Base-by-base conservation (phyloP, 2,329 filamentous ascomycete species). In the Rasamsonia emersonii region DNA sequence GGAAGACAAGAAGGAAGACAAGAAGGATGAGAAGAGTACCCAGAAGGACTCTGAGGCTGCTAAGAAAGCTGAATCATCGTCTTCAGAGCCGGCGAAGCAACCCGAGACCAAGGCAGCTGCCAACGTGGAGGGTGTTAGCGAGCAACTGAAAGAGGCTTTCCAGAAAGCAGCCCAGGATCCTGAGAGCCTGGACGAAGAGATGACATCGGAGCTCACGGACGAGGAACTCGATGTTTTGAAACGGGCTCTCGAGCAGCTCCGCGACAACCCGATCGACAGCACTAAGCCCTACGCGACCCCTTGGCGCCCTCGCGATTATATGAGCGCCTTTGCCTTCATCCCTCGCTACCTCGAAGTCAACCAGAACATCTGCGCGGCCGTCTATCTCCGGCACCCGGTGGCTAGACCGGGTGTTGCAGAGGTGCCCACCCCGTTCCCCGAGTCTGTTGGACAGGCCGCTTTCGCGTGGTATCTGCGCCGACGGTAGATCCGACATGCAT, bases 311-410 rank as follows among this genome's bases (percentile, higher is more conserved):
- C 73, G 86, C 35, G 73, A 81, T 32, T 96, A 75, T 61, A 93
- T 98, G 83, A 71, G 75, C 31, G 79, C 88, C 1, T 98, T 98
- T 61, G 86, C 88, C 15, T 95, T 94, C 61, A 86, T 98, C 45
- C 91, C 91, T 8, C 71, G 83, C 33, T 98, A 96, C 59, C 75
- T 98, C 39, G 93, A 98, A 65, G 91, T 98, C 47, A 95, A 96
- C 68, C 91, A 93, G 60, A 93, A 88, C 53, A 82, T 96, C 49
- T 98, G 91, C 62, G 81, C 88, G 1, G 91, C 91, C 8, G 86
- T 98, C 24, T 98, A 98, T 59, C 65, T 98, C 40, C 75, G 91
- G 36, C 89, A 98, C 65, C 91, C 91, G 0, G 89, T 96, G 25
- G 91, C 86, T 16, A 73, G 88, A 39, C 80, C 80, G 3, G 86